Base-by-base conservation (phyloP, 495 filamentous ascomycete genomes). In the Neurospora sp. region DNA sequence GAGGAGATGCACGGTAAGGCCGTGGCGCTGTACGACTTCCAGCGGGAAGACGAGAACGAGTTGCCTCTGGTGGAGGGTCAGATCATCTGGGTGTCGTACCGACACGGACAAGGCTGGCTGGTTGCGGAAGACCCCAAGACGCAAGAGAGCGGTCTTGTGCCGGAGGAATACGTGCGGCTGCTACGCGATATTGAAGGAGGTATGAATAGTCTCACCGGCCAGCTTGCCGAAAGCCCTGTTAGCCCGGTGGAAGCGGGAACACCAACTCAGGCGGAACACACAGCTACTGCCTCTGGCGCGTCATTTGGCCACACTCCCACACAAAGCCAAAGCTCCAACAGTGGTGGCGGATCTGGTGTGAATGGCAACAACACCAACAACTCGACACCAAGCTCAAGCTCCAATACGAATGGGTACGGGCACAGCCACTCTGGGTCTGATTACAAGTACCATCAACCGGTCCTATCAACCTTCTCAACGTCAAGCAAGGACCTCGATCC, bases 1-100 rank as follows among this genome's bases (percentile, higher is more conserved):
- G 95, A 98, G 82, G 94, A 97, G 79, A 97, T 97, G 93, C 93
- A 97, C 79, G 95, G 95, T 53, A 97, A 97, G 78, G 95, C 95
- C 42, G 93, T 99, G 31, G 96, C 96, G 6, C 86, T 99, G 14
- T 99, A 96, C 78, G 93, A 97, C 80, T 99, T 99, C 80, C 89
- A 90, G 70, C 89, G 94, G 37, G 96, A 98, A 80, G 97, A 98
- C 78, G 94, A 97, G 78, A 99, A 97, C 76, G 96, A 99, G 82
- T 87, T 99, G 16, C 94, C 93, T 18, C 84, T 99, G 22, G 90
- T 91, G 0, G 96, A 99, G 81, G 96, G 96, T 40, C 96, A 99
- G 78, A 91, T 98, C 71, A 97, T 99, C 61, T 94, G 94, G 87
- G 94, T 99, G 48, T 95, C 93, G 11, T 99, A 97, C 79, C 87